These are phyloP conservation scores for Lathyrus aphaca DNA, from an alignment of 306 rosid species.

Conservation along the genomic window DNA sequence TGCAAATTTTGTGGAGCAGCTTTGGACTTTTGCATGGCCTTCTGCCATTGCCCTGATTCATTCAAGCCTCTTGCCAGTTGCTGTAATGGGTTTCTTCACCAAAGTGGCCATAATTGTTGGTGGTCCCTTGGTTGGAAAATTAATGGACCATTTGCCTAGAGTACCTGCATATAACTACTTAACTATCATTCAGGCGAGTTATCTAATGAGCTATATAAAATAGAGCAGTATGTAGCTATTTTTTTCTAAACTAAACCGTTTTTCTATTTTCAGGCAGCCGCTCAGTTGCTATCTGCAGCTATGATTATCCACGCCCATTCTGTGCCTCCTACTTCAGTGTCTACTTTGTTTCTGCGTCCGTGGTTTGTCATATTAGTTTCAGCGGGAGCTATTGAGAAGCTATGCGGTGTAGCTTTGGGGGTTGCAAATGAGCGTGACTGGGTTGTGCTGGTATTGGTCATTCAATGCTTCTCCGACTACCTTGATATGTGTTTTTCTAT, in stretches of 20 bases:
- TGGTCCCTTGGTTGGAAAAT: conserved; percentile 86
- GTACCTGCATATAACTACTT: conserved; percentile 70
- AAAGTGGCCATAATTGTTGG: conserved; percentile 83
- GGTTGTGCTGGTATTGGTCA: conserved; percentile 85
- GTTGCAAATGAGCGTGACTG: conserved; percentile 96
- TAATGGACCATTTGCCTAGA: conserved; percentile 85
- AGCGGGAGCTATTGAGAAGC: conserved; percentile 87
- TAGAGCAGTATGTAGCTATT: conserved; percentile 16
- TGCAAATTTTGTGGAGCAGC: conserved; percentile 93
- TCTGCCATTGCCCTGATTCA: conserved; percentile 92
- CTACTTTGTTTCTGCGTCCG: conserved; percentile 70
- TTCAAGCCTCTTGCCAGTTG: conserved; percentile 96
- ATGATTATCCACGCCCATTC: conserved; percentile 82
- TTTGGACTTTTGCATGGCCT: conserved; percentile 99
- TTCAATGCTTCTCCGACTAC: conserved; percentile 38
- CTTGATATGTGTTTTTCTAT: conserved; percentile 19
- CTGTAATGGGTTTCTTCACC: conserved; percentile 83
- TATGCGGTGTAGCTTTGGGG: conserved; percentile 83
- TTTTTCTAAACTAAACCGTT: conserved; percentile 14
- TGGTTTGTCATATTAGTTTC: conserved; percentile 80
- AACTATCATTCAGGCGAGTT: conserved; percentile 74
- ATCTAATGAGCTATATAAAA: conserved; percentile 22
- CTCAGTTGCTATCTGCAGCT: conserved; percentile 80
- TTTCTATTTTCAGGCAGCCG: conserved; percentile 68
- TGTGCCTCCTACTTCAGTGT: conserved; percentile 54